Percentiles rank a stretch among this genome's conserved stretches.
Conservation (phyloP, 2,329 filamentous ascomycete species). For the Cryphonectria naterciae region DNA sequence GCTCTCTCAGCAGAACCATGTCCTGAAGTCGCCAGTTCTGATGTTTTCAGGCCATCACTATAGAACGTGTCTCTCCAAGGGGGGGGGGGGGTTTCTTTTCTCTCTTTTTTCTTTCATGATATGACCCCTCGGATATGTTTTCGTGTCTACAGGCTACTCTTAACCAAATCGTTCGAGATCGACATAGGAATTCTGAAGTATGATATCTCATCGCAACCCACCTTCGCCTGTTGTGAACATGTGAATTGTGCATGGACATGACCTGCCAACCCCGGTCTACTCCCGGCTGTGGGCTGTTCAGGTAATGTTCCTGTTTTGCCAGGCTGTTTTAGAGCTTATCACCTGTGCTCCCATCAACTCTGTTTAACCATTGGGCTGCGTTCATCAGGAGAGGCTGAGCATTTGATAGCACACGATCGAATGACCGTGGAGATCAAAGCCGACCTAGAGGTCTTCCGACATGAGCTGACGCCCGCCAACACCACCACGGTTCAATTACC, state of each 20-base stretch:
- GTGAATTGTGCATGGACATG: not conserved
- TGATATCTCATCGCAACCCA: not conserved
- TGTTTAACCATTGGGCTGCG: not conserved
- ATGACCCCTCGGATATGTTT: not conserved
- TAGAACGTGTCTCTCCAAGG: too few relatives aligned
- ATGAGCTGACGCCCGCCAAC: not conserved
- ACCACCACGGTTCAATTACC: conserved; percentile 39
- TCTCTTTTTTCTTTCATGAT: not conserved
- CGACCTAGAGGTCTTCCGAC: not conserved
- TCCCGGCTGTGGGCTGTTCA: not conserved
- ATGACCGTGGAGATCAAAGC: not conserved
- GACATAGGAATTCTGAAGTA: not conserved
- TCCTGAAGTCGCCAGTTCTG: not conserved
- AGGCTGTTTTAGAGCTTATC: not conserved
- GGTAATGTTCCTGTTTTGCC: not conserved
- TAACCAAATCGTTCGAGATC: not conserved
- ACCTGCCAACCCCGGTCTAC: not conserved
- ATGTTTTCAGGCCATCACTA: not conserved
- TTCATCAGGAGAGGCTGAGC: not conserved
- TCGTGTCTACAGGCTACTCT: not conserved
- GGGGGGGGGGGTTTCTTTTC: too few relatives aligned
- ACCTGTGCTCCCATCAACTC: not conserved
- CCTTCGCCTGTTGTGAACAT: not conserved
- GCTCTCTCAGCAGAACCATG: not conserved
- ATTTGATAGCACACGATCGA: not conserved